These are phyloP conservation scores for Pleoardoris graminearum DNA, from an alignment of 2,329 filamentous ascomycete genomes.

Conservation along the genomic window DNA sequence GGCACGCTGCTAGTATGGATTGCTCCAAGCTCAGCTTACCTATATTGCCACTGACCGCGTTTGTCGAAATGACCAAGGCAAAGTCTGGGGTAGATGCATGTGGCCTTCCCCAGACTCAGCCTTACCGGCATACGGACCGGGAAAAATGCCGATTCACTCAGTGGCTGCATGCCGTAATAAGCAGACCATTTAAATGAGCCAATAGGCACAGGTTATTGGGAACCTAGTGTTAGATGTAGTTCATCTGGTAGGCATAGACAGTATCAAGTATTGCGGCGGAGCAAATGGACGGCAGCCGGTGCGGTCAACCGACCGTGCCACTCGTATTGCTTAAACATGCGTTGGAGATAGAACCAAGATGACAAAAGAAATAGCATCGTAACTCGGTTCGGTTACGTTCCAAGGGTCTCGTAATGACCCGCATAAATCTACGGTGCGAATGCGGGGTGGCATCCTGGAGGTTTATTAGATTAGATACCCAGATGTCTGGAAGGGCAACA, in stretches of 20 bases:
- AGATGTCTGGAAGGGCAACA: too few relatives aligned
- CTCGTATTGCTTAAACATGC: constrained; percentile 1
- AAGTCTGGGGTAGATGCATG: too few relatives aligned
- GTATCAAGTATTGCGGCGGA: background rate
- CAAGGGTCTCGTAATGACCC: background rate
- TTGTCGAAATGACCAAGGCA: too few relatives aligned
- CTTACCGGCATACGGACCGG: too few relatives aligned
- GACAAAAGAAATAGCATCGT: background rate
- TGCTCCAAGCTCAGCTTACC: too few relatives aligned
- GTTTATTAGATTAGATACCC: too few relatives aligned
- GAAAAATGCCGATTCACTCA: constrained; percentile 23
- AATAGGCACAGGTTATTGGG: constrained; percentile 20
- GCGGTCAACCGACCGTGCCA: constrained; percentile 9
- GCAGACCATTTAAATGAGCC: constrained; percentile 23
- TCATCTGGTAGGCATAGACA: constrained; percentile 12
- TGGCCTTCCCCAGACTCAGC: too few relatives aligned
- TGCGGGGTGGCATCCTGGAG: too few relatives aligned
- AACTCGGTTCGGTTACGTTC: background rate
- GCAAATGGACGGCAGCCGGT: constrained; percentile 1
- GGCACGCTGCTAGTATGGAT: too few relatives aligned
- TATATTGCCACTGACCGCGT: too few relatives aligned
- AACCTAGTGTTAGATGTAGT: constrained; percentile 9
- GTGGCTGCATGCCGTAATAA: constrained; percentile 17
- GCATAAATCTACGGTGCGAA: background rate
- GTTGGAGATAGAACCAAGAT: constrained; percentile 9